Percentiles rank a stretch among this genome's conserved stretches.
These are phyloP conservation scores for Powellomyces hirtus DNA, from an alignment of 192 early-diverging fungal genomes.

Conservation along the genomic window DNA sequence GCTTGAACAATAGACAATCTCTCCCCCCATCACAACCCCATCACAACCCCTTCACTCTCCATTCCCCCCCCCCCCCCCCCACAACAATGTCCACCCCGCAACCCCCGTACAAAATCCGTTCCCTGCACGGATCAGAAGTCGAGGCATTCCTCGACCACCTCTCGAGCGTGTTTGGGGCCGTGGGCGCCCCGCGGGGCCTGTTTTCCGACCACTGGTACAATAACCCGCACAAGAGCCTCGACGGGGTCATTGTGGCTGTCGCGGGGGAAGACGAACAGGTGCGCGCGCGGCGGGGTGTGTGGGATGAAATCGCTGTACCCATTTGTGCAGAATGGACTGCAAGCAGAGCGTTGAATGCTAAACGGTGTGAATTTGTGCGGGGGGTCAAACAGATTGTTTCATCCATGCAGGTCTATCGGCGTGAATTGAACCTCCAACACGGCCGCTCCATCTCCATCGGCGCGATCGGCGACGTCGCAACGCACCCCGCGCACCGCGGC, in stretches of 20 bases:
- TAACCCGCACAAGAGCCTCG: background rate
- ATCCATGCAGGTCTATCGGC: constrained; percentile 11
- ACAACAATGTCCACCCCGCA: background rate
- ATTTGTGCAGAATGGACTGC: background rate
- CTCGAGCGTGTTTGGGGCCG: background rate
- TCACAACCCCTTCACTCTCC: too few species aligned
- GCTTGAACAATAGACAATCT: too few species aligned
- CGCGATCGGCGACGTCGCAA: constrained; percentile 16
- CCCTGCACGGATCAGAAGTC: background rate
- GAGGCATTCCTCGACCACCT: constrained; percentile 4
- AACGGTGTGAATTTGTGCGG: background rate
- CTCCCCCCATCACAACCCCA: too few species aligned
- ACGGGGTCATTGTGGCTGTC: constrained; percentile 1
- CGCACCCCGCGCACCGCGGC: background rate
- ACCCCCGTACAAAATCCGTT: background rate
- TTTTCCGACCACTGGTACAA: constrained; percentile 14
- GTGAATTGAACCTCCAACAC: background rate
- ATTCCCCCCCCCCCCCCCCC: too few species aligned
- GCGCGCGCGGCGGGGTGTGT: background rate
- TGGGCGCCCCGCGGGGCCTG: background rate
- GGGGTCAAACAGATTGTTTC: background rate
- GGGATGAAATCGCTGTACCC: background rate
- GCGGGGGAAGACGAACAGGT: background rate
- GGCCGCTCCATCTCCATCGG: background rate
- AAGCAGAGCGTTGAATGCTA: background rate